These are phyloP conservation scores for Colletotrichum falcatum DNA, from an alignment of 2,329 filamentous ascomycete species.

Conservation along the genomic window DNA sequence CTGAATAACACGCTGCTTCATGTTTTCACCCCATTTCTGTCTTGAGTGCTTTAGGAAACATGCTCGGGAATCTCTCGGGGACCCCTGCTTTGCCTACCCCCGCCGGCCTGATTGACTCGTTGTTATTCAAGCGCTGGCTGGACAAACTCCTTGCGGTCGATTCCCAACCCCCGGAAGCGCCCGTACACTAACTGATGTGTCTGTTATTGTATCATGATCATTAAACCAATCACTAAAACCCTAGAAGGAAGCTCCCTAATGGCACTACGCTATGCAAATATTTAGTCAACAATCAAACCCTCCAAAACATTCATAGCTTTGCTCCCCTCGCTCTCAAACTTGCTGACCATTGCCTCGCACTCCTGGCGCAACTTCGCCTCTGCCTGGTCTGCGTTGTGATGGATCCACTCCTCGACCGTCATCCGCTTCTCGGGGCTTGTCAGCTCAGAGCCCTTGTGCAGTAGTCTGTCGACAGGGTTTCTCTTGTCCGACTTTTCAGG, in stretches of 20 bases:
- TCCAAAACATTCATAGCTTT: conserved; percentile 83
- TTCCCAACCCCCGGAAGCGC: background rate
- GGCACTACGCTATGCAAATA: conserved; percentile 30
- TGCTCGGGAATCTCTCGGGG: background rate
- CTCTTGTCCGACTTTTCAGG: conserved; percentile 63
- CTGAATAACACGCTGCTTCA: conserved; percentile 8
- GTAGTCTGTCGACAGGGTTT: conserved; percentile 61
- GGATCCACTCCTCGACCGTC: conserved; percentile 95
- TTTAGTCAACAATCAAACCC: conserved; percentile 70
- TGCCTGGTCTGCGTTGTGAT: conserved; percentile 81
- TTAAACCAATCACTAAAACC: conserved; percentile 25
- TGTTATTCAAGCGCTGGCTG: background rate
- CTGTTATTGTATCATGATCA: conserved; percentile 28
- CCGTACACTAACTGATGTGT: conserved; percentile 1
- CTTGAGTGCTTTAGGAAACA: background rate
- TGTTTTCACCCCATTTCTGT: background rate
- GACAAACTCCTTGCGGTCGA: background rate
- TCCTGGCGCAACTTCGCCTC: conserved; percentile 83
- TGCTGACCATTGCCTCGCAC: conserved; percentile 84
- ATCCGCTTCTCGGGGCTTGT: conserved; percentile 85
- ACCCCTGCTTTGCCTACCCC: background rate
- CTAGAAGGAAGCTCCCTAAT: conserved; percentile 17
- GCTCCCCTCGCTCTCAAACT: conserved; percentile 86
- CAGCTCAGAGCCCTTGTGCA: conserved; percentile 70
- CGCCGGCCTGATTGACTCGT: background rate